Base-by-base conservation (phyloP, 129 eudicot genomes). In the Daucus carota region DNA sequence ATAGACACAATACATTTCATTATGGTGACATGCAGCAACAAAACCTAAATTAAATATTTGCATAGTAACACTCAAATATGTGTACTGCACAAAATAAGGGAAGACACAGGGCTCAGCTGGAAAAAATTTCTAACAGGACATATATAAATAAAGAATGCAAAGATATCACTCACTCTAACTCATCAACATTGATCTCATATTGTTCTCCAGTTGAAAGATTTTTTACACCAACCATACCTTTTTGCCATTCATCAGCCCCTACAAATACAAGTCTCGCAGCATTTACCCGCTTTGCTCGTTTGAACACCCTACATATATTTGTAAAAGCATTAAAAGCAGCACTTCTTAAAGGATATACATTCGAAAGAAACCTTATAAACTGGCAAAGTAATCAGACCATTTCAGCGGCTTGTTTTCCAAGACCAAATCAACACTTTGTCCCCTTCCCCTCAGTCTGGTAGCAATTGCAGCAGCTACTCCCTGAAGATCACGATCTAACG, bases 351-450 rank as follows among this genome's bases (percentile, higher is more conserved):
- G 48, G 16, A 74, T 18, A 59, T 52, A 44, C 63, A n/a, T 32
- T 28, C 78, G 45, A 75, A 48, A 54, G 44, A 76, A 75, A 73
- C 71, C 43, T 33, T 48, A 48, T 33, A 24, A 29, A 59, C n/a
- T n/a, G n/a, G 71, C 28, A 36, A n/a, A 66, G 40, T 60, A 68
- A 17, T 38, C 52, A 79, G 17, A 87, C 98, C 98, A 93, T 80
- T 90, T 94, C 62, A 91, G 89, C 41, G 98, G 93, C 82, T 89
- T 94, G 82, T 77, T 84, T 83, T 94, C 98, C 87, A 94, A 76
- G 54, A 94, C 98, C 84, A 94, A 83, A 81, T 94, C 98, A 76
- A 89, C 97, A 79, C 87, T 83, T 78, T 91, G 97, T 50, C 98
- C 97, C 79, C 88, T 91, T 76, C 76, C 93, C 83, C 98, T 87